A percentile compares a stretch with the other conserved stretches of the same genome.
Evolutionary conservation across 768 basidiomycete genomes (phyloP).

Genomic region (Asterophora lycoperdoides): DNA sequence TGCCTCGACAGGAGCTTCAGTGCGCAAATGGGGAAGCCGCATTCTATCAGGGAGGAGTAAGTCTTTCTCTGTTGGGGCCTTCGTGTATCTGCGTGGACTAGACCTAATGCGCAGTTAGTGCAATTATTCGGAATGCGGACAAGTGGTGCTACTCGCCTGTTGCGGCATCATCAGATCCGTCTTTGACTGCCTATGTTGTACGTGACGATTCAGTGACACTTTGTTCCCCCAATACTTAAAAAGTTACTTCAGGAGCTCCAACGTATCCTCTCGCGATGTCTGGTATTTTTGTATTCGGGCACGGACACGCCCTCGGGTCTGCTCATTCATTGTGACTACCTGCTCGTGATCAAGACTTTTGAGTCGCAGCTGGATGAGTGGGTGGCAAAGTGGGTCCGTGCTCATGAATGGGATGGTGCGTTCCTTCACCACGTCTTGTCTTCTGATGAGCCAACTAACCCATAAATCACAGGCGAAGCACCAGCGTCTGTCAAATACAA

Average conservation of each 20-base stretch:
- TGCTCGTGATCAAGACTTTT: constrained; percentile 78
- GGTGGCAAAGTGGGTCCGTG: constrained; percentile 52
- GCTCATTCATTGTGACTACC: constrained; percentile 79
- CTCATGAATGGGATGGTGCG: constrained; percentile 26
- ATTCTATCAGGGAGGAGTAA: constrained; percentile 89
- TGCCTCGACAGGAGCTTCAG: constrained; percentile 85
- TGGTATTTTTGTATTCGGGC: constrained; percentile 87
- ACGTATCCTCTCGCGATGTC: constrained; percentile 80
- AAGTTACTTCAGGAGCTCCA: constrained; percentile 61
- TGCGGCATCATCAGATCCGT: constrained; percentile 61
- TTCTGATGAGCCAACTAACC: background rate
- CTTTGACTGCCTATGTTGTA: constrained; percentile 75
- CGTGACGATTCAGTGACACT: constrained; percentile 22
- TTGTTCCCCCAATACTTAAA: background rate
- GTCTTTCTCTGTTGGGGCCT: constrained; percentile 29
- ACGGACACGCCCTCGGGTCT: constrained; percentile 78
- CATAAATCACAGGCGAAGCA: constrained; percentile 22
- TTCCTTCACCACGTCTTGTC: background rate
- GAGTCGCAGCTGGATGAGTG: constrained; percentile 68
- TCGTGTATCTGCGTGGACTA: background rate
- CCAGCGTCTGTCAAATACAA: constrained; percentile 37
- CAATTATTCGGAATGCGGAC: constrained; percentile 78
- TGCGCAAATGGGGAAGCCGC: constrained; percentile 96
- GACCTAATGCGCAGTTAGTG: constrained; percentile 40
- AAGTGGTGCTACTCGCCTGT: constrained; percentile 69